phyloP scores from a whole-genome alignment of 1,284 basidiomycete genomes.

The Puccinia coronata region DNA sequence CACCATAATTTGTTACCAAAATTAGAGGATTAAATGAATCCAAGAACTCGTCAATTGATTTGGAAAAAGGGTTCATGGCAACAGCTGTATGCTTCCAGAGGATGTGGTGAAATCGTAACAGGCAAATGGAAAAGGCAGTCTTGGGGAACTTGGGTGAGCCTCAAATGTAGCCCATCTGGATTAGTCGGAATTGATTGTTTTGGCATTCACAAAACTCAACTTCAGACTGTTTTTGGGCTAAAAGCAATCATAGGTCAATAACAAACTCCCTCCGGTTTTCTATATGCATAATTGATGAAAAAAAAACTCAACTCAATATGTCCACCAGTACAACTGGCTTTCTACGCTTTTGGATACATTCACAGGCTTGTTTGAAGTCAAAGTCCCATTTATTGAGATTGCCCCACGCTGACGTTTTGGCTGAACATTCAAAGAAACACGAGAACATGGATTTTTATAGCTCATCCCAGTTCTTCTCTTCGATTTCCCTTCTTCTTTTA shows the following conservation, averaged over 20 bases:
- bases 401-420: background rate
- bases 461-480: slow-evolving; percentile 18
- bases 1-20: background rate
- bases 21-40: background rate
- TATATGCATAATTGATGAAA: too few species aligned
- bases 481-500: background rate
- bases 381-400: slow-evolving; percentile 12
- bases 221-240: slow-evolving; percentile 1
- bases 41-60: slow-evolving; percentile 31
- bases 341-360: background rate
- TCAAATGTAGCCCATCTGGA: slow-evolving; percentile 18
- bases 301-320: background rate
- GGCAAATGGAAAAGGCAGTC: slow-evolving; percentile 18
- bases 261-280: too few species aligned
- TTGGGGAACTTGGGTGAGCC: background rate
- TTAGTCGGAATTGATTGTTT: background rate
- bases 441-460: background rate
- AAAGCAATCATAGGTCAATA: background rate
- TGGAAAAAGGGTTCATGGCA: slow-evolving; percentile 6
- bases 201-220: slow-evolving; percentile 1
- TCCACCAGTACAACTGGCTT: slow-evolving; percentile 1
- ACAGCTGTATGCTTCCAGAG: background rate
- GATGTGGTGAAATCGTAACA: slow-evolving; percentile 8
- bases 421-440: slow-evolving; percentile 5
- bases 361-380: background rate